A percentile compares a stretch with the other conserved stretches of the same genome.
These are phyloP conservation scores for Rubia tinctorum DNA, from an alignment of 305 asterid genomes.

Conservation along the genomic window DNA sequence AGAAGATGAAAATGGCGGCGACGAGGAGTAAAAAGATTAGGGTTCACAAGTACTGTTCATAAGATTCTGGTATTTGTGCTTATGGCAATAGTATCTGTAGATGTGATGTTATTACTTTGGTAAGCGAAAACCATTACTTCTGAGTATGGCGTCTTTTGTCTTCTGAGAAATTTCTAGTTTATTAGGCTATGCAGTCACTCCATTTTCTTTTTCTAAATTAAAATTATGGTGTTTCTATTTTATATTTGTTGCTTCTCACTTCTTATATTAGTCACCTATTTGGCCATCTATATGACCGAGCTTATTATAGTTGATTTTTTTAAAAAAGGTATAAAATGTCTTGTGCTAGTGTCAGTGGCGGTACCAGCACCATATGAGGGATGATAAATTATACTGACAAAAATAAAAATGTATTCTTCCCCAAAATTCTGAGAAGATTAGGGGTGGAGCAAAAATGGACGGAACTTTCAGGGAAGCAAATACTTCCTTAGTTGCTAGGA, in stretches of 20 bases:
- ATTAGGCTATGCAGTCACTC: not conserved
- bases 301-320: no score
- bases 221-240: not conserved
- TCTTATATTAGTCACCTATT: not conserved
- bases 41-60: conserved; percentile 9
- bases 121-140: not conserved
- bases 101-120: conserved; percentile 18
- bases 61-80: conserved; percentile 6
- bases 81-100: conserved; percentile 25
- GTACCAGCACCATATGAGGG: no score
- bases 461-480: no score
- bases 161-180: conserved; percentile 2
- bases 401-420: no score
- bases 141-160: conserved; percentile 5
- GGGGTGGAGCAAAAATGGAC: no score
- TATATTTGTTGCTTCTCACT: not conserved
- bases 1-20: conserved; percentile 38
- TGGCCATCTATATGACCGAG: not conserved
- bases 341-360: no score
- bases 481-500: no score
- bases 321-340: no score
- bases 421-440: no score
- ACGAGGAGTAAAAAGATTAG: conserved; percentile 24
- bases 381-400: no score
- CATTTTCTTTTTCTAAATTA: not conserved